phyloP scores from a whole-genome alignment of 257 asterid species.

The Osmanthus fragrans region DNA sequence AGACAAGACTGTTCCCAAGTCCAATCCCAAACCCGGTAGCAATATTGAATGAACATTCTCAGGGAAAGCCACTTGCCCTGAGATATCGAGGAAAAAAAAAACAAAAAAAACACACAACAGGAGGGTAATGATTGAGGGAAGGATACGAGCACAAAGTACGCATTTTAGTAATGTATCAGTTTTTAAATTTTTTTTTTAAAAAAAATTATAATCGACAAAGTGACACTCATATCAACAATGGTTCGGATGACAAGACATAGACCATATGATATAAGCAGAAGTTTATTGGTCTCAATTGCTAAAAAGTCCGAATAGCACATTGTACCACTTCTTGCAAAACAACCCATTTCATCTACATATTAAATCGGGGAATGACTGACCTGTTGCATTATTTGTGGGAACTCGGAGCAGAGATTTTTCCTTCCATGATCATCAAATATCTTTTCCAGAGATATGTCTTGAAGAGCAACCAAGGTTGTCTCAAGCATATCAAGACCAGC shows the following conservation, averaged over 20 bases:
- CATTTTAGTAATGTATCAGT: no score
- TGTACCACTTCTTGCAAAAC: background rate
- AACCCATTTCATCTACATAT: background rate
- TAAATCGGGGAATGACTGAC: slow-evolving; percentile 30
- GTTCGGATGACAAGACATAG: no score
- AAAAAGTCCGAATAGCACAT: background rate
- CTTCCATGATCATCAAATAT: slow-evolving; percentile 87
- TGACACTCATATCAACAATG: no score
- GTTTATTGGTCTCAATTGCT: background rate
- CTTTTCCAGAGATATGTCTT: slow-evolving; percentile 80
- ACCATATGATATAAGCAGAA: no score
- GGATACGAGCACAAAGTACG: background rate
- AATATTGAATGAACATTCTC: background rate
- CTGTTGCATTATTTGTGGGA: slow-evolving; percentile 89
- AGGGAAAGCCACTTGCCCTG: background rate
- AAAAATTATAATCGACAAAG: no score
- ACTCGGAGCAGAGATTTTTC: slow-evolving; percentile 71
- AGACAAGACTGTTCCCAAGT: background rate
- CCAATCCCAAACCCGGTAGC: background rate
- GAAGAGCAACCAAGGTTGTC: slow-evolving; percentile 83
- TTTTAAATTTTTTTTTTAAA: no score
- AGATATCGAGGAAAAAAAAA: background rate
- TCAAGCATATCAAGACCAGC: slow-evolving; percentile 97
- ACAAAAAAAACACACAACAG: no score
- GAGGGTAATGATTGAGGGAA: background rate